Evolutionary conservation across 1,284 basidiomycete species (phyloP), one percentile per base, ranked within the genome.

Genomic region (Ustilago xerochloae): DNA sequence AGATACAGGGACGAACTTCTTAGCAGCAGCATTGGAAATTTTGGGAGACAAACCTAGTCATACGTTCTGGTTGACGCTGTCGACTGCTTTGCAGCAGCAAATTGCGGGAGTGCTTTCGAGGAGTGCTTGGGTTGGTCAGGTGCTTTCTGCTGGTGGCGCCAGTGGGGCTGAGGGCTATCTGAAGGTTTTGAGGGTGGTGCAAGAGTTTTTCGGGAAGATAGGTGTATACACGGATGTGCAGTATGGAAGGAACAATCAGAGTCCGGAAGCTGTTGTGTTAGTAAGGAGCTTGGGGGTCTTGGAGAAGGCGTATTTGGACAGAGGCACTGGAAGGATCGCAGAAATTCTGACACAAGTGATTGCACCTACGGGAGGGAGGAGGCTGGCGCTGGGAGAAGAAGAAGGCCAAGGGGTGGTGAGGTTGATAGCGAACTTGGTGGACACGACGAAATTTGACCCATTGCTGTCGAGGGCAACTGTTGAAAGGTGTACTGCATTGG

Each of bases 131-230:
- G n/a, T n/a, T n/a, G n/a, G n/a, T n/a, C n/a, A n/a, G n/a, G n/a
- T n/a, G n/a, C n/a, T n/a, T n/a, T n/a, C n/a, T 10, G 39, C 38
- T 15, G 22, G 22, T 35, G 47, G 30, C 20, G 30, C 18, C 12
- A 13, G 20, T 10, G 38, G 26, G 3, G 41, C 18, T 16, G 57
- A 20, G 7, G 72, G 66, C 6, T 97, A 98, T 85, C 92, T 93
- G 1, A 89, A 89, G 51, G 87, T 98, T 4, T 84, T 98, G 7
- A 89, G 96, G 13, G 87, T 97, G 12, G 94, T 98, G 85, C 94
- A 98, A 58, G 93, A 94, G 39, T 96, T 98, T 85, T 97, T 98
- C 82, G 90, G 91, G 18, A 94, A 94, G 84, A 94, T 97, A 50
- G 90, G 93, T 0, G 91, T 97, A 5, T 92, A 97, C 79, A 97